Base-by-base conservation (phyloP, 495 filamentous ascomycete species). In the Penicillium flavigenum region DNA sequence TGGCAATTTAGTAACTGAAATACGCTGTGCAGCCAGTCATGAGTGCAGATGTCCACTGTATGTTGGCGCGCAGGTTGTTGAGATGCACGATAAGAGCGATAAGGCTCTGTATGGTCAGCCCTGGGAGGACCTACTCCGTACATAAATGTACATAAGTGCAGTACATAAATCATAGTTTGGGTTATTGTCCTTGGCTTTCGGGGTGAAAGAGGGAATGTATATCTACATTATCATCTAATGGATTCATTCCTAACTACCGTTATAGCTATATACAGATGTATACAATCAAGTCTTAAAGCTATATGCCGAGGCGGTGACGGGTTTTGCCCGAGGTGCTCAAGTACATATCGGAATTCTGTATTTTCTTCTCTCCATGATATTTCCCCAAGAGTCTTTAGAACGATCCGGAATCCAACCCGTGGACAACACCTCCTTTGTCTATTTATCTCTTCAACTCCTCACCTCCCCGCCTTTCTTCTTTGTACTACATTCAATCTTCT, bases 361-460 rank as follows among this genome's bases (percentile, higher is more conserved):
- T 58, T 59, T 54, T 48, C 43, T 47, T 38, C 26, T 39, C 42
- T 52, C 36, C 26, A 31, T 47, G 22, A 20, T 19, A n/a, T 32
- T 48, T 39, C 36, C 36, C 36, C 36, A 39, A 34, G 31, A 34
- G 36, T 39, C 36, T 32, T 19, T 32, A 22, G 12, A 51, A 36
- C 27, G 17, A 51, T 41, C 24, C 20, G 12, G 10, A 36, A 34
- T 45, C 42, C 42, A 48, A 48, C 17, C 24, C 24, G 24, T 5
- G n/a, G 31, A 31, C 27, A 19, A 3, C 32, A 11, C 53, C 51
- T 46, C 2, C 43, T 36, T 41, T 31, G 29, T 0, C 29, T 31
- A 31, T 31, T 51, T 36, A n/a, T 36, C 47, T 43, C n/a, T 27
- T 46, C 47, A 58, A 47, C 65, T 67, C 53, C 62, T 50, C 47